Base-by-base conservation (phyloP, 768 basidiomycete genomes). In the Boletus sensibilis region DNA sequence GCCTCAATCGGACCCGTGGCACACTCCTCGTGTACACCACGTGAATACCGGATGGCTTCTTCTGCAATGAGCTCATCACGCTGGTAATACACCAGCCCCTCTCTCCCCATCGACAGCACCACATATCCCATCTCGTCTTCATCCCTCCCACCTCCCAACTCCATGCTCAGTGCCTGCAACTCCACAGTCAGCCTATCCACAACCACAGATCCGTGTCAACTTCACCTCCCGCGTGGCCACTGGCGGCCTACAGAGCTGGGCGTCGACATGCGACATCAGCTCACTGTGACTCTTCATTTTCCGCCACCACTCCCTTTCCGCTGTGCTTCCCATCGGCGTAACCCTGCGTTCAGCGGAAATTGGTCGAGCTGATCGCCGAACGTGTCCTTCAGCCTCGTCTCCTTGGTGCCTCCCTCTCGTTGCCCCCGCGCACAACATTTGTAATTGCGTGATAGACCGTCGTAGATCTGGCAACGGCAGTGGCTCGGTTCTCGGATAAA, bases 121-220 rank as follows among this genome's bases (percentile, higher is more conserved):
- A 58, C 58, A 64, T 82, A 76, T 6, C 85, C 87, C 37, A 79
- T 60, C 66, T 86, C 86, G 61, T 86, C 86, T 66, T 87, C 84
- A 21, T 69, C 69, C 13, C 74, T 72, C 31, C 70, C 71, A 56
- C 16, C 35, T 25, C 62, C 74, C 58, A 46, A 69, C 68, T 59
- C 59, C 54, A 12, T 25, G 6, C 38, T 20, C 53, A 40, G 3
- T 48, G 41, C 69, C 66, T 68, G 50, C 44, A 40, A 34, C 11
- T 1, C 48, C 14, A 41, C 49, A 10, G 54, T 67, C 59, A 64
- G 64, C 58, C 10, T 13, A 6, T 27, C 18, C 39, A 7, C 43
- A 35, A 2, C 14, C 27, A 6, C 39, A 42, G 11, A n/a, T 13
- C 27, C 46, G 3, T 39, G 49, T 5, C 21, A 45, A 39, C 62